Base-by-base conservation (phyloP, 1,284 basidiomycete genomes). In the Papiliotrema terrestris region DNA sequence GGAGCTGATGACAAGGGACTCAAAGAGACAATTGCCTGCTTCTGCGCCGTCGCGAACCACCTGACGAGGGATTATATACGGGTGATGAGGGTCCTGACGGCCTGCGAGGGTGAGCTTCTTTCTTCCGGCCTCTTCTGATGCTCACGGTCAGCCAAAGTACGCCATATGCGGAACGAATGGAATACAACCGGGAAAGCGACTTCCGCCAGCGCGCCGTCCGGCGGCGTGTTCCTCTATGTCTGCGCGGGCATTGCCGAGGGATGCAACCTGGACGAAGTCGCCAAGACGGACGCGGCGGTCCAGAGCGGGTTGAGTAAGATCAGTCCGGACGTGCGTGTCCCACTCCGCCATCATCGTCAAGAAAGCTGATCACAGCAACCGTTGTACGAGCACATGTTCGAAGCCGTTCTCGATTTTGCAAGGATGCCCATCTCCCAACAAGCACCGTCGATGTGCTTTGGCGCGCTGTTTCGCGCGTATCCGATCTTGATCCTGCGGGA, bases 401-500 rank as follows among this genome's bases (percentile, higher is more conserved):
- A 79, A 49, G 81, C 82, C 20, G 82, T 95, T 47, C 76, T 97
- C 26, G 72, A 63, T 26, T 73, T 74, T 50, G 56, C 69, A 9
- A 55, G 63, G 15, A 59, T 72, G 29, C 54, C 68, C 23, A 62
- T 71, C 25, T 55, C 60, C 41, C 63, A 67, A 13, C 57, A 48
- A 8, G 63, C 72, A 0, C 68, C 69, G 1, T 72, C 69, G 1
- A 86, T 91, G 62, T 93, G 91, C 65, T 79, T 98, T 29, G 93
- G 89, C 8, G 95, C 89, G 71, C 75, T 98, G 3, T 98, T 93
- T 78, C 86, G 91, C n/a, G 86, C 91, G 6, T 87, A 93, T 62
- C 94, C 95, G 1, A 86, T 86, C 0, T 78, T 97, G 56, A 92
- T 98, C 84, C 88, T 89, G 0, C 77, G 86, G 54, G 84, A 86